Conservation (phyloP, 371 early-diverging fungal species). For the Rhizopus delemar region DNA sequence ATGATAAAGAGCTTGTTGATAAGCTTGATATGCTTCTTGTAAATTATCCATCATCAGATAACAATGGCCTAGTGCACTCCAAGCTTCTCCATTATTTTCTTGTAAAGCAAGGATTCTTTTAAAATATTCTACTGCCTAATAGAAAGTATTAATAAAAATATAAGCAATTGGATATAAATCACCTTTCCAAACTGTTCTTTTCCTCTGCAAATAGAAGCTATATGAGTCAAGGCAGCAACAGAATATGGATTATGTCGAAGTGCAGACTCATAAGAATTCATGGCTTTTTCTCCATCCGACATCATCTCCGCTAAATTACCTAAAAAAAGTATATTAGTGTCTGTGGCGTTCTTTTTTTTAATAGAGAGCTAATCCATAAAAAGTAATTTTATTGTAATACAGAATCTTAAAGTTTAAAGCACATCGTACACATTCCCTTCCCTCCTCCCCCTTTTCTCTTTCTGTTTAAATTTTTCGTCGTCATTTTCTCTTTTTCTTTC, state of each 20-base stretch:
- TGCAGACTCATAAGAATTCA: constrained; percentile 81
- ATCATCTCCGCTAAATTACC: constrained; percentile 74
- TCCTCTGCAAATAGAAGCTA: constrained; percentile 70
- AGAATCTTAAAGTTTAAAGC: neutral
- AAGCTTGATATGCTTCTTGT: constrained; percentile 72
- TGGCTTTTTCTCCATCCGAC: constrained; percentile 78
- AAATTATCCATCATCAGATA: constrained; percentile 91
- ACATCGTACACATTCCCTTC: neutral
- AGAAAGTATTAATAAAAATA: too few relatives aligned
- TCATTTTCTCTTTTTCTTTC: neutral
- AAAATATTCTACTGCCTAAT: neutral
- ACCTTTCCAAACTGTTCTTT: constrained; percentile 66
- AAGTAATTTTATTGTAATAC: neutral
- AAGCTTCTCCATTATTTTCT: constrained; percentile 80
- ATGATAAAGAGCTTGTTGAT: too few relatives aligned
- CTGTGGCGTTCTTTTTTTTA: neutral
- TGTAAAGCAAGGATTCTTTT: constrained; percentile 68
- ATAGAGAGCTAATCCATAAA: neutral
- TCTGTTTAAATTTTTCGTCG: too few relatives aligned
- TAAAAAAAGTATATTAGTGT: constrained; percentile 20
- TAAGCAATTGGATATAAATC: too few relatives aligned
- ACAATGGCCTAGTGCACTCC: constrained; percentile 91
- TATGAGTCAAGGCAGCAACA: constrained; percentile 72
- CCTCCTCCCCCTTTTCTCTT: neutral
- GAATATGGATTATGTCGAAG: constrained; percentile 91